Conservation (phyloP, 257 asterid genomes). For the Solanum phureja region DNA sequence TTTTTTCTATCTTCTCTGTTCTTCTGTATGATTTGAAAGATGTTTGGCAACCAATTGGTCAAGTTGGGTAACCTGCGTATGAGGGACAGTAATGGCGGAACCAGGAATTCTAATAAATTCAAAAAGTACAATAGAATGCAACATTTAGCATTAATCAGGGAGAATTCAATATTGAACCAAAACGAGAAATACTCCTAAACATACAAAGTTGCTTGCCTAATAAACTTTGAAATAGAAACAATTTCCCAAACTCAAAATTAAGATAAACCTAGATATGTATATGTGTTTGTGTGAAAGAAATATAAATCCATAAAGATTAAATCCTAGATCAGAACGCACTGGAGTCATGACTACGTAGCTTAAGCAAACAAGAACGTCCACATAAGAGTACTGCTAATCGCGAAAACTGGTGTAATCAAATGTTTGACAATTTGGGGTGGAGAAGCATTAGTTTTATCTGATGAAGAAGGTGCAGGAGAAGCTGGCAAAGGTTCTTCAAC, state of each 20-base stretch:
- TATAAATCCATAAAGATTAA: neutral
- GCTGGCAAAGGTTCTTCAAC: slow-evolving; percentile 9
- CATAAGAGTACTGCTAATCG: neutral
- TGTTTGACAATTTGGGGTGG: neutral
- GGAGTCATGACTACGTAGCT: neutral
- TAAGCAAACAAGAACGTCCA: neutral
- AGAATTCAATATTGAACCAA: neutral
- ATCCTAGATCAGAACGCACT: neutral
- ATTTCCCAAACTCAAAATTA: neutral
- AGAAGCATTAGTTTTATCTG: slow-evolving; percentile 1
- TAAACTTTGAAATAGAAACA: neutral
- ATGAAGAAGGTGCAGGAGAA: slow-evolving; percentile 6
- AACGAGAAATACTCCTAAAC: neutral
- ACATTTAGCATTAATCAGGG: neutral
- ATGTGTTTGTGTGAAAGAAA: neutral
- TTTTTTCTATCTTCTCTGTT: neutral
- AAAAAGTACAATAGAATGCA: neutral
- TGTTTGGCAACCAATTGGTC: neutral
- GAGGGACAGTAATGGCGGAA: neutral
- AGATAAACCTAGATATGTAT: neutral
- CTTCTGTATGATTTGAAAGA: neutral
- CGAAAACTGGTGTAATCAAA: neutral
- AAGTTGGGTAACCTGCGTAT: neutral
- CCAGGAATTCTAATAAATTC: neutral
- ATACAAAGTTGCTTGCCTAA: neutral